These are phyloP conservation scores for Vitis hybrid DNA, from an alignment of 177 flowering plant genomes.

Conservation along the genomic window DNA sequence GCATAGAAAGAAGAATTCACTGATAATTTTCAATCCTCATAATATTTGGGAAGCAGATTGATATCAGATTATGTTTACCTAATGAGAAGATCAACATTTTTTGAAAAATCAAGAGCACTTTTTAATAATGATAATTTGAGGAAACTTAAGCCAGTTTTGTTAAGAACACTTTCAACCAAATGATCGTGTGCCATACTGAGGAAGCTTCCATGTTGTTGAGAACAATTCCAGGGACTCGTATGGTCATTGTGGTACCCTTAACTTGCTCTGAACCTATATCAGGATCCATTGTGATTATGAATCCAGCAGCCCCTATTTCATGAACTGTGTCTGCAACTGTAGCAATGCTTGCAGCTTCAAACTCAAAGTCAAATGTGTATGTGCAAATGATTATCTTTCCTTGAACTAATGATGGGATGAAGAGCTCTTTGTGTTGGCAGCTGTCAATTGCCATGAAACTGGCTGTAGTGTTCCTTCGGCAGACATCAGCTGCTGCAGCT, in stretches of 20 bases:
- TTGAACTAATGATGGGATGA: conserved; percentile 33
- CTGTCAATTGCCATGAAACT: conserved; percentile 27
- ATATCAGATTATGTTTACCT: too few species aligned
- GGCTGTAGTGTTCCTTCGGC: conserved; percentile 23
- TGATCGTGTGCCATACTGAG: conserved; percentile 22
- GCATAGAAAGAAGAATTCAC: too few species aligned
- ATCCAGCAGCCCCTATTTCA: conserved; percentile 55
- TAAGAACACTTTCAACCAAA: too few species aligned
- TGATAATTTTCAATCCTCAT: too few species aligned
- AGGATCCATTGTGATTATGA: conserved; percentile 56
- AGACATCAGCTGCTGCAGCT: conserved; percentile 60
- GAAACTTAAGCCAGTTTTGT: too few species aligned
- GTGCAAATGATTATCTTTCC: conserved; percentile 59
- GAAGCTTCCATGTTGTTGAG: conserved; percentile 45
- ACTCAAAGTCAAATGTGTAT: conserved; percentile 46
- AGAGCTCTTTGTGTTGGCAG: conserved; percentile 43
- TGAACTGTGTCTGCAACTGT: conserved; percentile 46
- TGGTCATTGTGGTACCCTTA: conserved; percentile 45
- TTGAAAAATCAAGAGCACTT: too few species aligned
- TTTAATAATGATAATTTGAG: too few species aligned
- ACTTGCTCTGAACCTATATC: conserved; percentile 37
- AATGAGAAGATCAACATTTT: too few species aligned
- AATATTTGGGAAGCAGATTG: too few species aligned
- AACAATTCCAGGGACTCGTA: conserved; percentile 49
- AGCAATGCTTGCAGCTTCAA: conserved; percentile 44